Evolutionary conservation across 1,284 basidiomycete species (phyloP).

Genomic region (Meripilus lineatus): DNA sequence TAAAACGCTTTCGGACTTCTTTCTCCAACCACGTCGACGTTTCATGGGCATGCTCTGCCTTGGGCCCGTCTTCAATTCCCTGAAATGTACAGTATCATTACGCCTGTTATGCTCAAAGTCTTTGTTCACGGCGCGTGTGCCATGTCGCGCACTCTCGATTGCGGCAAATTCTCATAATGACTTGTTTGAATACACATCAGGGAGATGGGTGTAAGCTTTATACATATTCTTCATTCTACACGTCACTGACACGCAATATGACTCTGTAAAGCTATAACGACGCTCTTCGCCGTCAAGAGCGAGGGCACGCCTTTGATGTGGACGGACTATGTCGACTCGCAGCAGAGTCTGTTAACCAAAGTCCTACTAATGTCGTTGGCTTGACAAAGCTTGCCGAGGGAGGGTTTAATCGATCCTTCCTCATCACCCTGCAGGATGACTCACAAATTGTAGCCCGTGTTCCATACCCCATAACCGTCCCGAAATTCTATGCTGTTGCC

Average conservation of each 20-base stretch:
- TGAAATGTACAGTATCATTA: neutral
- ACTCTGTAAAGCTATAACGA: constrained; percentile 34
- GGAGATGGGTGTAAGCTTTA: constrained; percentile 38
- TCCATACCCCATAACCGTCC: constrained; percentile 39
- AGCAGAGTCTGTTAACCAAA: constrained; percentile 37
- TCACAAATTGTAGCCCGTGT: constrained; percentile 44
- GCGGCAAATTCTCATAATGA: constrained; percentile 26
- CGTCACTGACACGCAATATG: constrained; percentile 25
- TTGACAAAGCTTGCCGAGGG: constrained; percentile 41
- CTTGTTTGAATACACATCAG: constrained; percentile 40
- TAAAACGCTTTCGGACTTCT: no score
- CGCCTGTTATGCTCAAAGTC: neutral
- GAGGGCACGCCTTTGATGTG: constrained; percentile 36
- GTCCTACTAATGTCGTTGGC: constrained; percentile 28
- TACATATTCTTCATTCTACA: constrained; percentile 23
- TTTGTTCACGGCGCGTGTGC: no score
- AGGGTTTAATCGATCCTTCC: constrained; percentile 39
- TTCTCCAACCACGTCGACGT: no score
- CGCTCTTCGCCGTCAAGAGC: constrained; percentile 40
- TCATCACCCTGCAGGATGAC: constrained; percentile 39
- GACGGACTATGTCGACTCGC: constrained; percentile 40
- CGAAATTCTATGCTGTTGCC: constrained; percentile 41
- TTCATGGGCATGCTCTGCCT: no score
- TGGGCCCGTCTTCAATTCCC: no score
- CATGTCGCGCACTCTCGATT: constrained; percentile 31